Evolutionary conservation across 768 basidiomycete genomes (phyloP), one percentile per base, ranked within the genome.

Genomic region (Leccinellum rugosiceps): DNA sequence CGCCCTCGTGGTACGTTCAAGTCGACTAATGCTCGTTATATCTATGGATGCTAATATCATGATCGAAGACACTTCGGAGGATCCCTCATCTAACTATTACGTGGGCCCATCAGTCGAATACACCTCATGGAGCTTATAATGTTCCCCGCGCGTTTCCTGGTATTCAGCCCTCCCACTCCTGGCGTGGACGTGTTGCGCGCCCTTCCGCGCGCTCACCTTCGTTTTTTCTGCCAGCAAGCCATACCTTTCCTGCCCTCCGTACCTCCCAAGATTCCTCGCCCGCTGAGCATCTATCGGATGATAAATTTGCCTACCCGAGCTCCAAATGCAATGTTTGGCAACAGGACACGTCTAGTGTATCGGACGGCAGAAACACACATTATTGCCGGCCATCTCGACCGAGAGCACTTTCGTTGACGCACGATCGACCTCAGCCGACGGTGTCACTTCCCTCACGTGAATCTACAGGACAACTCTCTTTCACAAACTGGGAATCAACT

Each of bases 11-110:
- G 90, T 89, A 68, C 55, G 75, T 69, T 28, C 46, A 47, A 25
- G 17, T 28, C 17, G 49, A n/a, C 17, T 30, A 21, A 31, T 17
- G 11, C 19, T 30, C 45, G 7, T 48, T n/a, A 46, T 35, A 30
- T 10, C 46, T 4, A n/a, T n/a, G 23, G 45, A 47, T 48, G 19
- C 55, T 61, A 35, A 64, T 52, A 9, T 6, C 32, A 44, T 35
- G n/a, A 50, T 54, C 7, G 28, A 55, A 92, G 90, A 83, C 87
- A 4, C 77, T 92, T 61, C 82, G 86, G 56, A 77, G 80, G 57
- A 76, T 91, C 17, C 85, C 89, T 44, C 85, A 89, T 68, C 69
- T 92, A 11, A 84, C 81, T 2, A 85, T 89, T 7, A 88, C 88
- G 23, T 92, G 90, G 90, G 87, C 89, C 17, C 90, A 92, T 68